Evolutionary conservation across 768 basidiomycete species (phyloP), one percentile per base, ranked within the genome.

Genomic region (Lactifluus pinguis): DNA sequence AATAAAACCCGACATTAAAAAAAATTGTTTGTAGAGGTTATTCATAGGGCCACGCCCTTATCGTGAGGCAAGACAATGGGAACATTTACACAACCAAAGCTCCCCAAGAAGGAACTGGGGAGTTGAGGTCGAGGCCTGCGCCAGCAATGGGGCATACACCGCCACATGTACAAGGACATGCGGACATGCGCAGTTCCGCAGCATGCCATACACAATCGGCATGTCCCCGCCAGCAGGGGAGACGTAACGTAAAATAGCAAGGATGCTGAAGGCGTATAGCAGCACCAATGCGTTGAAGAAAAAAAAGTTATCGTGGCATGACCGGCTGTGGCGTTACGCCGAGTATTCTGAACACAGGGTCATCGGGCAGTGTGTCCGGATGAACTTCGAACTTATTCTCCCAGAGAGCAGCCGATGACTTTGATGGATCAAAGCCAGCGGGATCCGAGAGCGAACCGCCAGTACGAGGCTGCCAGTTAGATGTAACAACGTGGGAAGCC

Each of bases 361-460:
- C 91, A 61, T 89, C 83, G 36, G 72, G 76, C 49, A 81, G 76
- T 2, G 92, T 95, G 41, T 89, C 90, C 0, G 93, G 93, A 69
- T 97, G 94, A 6, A 95, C 76, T 70, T 92, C 91, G 15, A 93
- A 77, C 72, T 82, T 89, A 63, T 92, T 92, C 70, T 89, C 84
- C 85, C 85, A 91, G 7, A 93, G 77, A 2, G 88, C 89, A 10
- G 89, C 85, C 34, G 89, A 86, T 10, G 89, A 87, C 69, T 79
- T 80, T 36, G 91, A 90, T 15, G 92, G 89, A 71, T 92, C 87
- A 59, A 78, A 75, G 53, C 82, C 78, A 30, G 88, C 83, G 36
- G 90, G 91, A 72, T 93, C 86, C 1, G 86, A 85, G 7, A 89
- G 68, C 61, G 69, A 75, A 4, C 81, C 79, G 39, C 82, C 80